Evolutionary conservation across 345 rosid species (phyloP).

Genomic region (Capsella bursapastoris): DNA sequence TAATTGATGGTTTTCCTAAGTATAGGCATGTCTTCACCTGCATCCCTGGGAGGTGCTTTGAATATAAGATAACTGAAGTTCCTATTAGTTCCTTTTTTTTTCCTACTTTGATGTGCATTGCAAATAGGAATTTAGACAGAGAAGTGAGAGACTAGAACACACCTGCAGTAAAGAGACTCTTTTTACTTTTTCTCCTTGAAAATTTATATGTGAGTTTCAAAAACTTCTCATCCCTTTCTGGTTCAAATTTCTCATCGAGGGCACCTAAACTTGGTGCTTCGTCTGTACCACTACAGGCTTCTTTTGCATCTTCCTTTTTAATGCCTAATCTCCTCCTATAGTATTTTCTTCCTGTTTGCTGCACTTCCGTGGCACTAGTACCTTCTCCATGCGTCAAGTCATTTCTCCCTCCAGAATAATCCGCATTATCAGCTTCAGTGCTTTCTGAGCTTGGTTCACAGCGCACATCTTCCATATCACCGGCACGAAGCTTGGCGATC

Average conservation of each 20-base stretch:
- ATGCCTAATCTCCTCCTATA: slow-evolving; percentile 51
- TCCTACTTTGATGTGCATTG: slow-evolving; percentile 31
- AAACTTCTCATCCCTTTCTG: slow-evolving; percentile 50
- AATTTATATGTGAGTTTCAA: slow-evolving; percentile 45
- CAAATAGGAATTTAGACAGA: slow-evolving; percentile 20
- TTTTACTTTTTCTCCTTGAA: slow-evolving; percentile 62
- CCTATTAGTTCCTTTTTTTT: slow-evolving; percentile 6
- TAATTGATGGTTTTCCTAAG: slow-evolving; percentile 7
- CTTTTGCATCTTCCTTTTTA: slow-evolving; percentile 67
- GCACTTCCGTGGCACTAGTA: slow-evolving; percentile 46
- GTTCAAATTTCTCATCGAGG: slow-evolving; percentile 54
- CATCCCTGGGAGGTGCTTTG: background rate
- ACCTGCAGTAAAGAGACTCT: slow-evolving; percentile 70
- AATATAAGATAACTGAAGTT: background rate
- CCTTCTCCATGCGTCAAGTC: slow-evolving; percentile 51
- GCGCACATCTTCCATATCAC: slow-evolving; percentile 67
- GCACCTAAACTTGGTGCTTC: slow-evolving; percentile 63
- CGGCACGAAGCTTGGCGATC: slow-evolving; percentile 62
- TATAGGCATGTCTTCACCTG: slow-evolving; percentile 11
- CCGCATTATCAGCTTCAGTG: slow-evolving; percentile 68
- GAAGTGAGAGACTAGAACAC: slow-evolving; percentile 36
- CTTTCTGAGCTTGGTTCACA: slow-evolving; percentile 80
- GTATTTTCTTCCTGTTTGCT: slow-evolving; percentile 55
- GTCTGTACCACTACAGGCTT: slow-evolving; percentile 90
- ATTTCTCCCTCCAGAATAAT: slow-evolving; percentile 48